Base-by-base conservation (phyloP, 2,329 filamentous ascomycete genomes). In the Rugonectria rugulosa region DNA sequence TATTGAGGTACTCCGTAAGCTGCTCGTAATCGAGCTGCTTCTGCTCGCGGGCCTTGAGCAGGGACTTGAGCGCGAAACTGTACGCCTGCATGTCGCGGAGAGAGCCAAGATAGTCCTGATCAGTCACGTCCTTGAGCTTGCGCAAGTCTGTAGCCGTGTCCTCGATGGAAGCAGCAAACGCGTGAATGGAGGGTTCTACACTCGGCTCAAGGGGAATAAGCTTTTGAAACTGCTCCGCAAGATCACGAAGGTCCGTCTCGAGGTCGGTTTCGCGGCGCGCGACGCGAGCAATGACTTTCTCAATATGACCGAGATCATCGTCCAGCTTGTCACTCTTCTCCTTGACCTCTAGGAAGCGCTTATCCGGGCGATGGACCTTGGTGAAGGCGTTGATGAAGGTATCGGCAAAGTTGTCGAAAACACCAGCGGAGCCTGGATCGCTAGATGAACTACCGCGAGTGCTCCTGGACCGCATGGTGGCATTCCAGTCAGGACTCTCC, bases 11-110 rank as follows among this genome's bases (percentile, higher is more conserved):
- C 72, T 98, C 94, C 23, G 92, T 96, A 27, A 99, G 82, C 62
- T 92, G 93, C 76, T 99, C 95, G 69, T 94, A 97, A 77, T 99
- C 95, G 54, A 99, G 88, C 73, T 99, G 95, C 73, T 99, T 99
- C 77, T 96, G 92, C 77, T 99, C 95, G 29, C 95, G 88, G 2
- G 91, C 91, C 73, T 96, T 96, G 61, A 99, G 86, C 5, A 99
- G 87, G 20, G 86, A 83, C 74, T 96, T 96, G 41, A 98, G 80
- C 0, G 92, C 89, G n/a, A 85, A 78, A 62, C 92, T 94, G 75
- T 98, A 99, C 21, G 92, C 89, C 67, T 96, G 91, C 93, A 98
- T 97, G 76, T 99, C 95, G 45, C 92, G 87, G 48, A 99, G 81
- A 51, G 89, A 94, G 63, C 92, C 91, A 2, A 99, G 86, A 71